Evolutionary conservation across 345 rosid genomes (phyloP), one percentile per base, ranked within the genome.

Genomic region (Bruguiera parviflora): DNA sequence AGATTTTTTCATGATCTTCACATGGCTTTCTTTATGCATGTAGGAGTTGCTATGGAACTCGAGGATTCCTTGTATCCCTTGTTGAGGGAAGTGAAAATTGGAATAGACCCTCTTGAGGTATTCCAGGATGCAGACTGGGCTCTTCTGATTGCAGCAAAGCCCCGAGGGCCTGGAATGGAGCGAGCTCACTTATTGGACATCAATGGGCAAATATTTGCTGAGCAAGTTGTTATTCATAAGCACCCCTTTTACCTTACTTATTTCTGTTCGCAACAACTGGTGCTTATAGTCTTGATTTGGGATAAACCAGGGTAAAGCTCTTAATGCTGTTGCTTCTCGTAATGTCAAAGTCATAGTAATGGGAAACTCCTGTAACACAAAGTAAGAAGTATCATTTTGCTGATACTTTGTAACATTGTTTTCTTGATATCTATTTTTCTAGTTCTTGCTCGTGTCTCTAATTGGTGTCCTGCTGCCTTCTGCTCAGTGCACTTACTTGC

Each of bases 131-230:
- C 84, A 20, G 92, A 92, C 69, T 95, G 97, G 99, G 97, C 97
- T 82, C 88, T 95, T 69, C 73, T 95, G 66, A 95, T 95, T 53
- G 99, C 96, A 57, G 97, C 99, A 60, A 95, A 92, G 83, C 99
- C 99, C 56, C 92, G 99, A 77, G 97, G 99, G 7, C 99, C 96
- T 65, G 97, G 99, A 69, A 81, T 95, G 89, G 99, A 92, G 77
- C 89, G 96, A 74, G 99, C 97, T 60, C 89, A 2, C 70, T 85
- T 95, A 76, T 78, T 95, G 72, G 99, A 92, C 63, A 86, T 92
- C 62, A 95, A 95, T 57, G 99, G 99, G 3, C 87, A 92, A 74
- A 95, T 95, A 60, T 95, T 84, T 70, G 96, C 97, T 33, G 91
- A 87, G 72, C 99, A 95, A 91, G 92, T 90, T 22, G 24, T 19